Base-by-base conservation (phyloP, 805 yeast species). In the Myxozyma neotropica region DNA sequence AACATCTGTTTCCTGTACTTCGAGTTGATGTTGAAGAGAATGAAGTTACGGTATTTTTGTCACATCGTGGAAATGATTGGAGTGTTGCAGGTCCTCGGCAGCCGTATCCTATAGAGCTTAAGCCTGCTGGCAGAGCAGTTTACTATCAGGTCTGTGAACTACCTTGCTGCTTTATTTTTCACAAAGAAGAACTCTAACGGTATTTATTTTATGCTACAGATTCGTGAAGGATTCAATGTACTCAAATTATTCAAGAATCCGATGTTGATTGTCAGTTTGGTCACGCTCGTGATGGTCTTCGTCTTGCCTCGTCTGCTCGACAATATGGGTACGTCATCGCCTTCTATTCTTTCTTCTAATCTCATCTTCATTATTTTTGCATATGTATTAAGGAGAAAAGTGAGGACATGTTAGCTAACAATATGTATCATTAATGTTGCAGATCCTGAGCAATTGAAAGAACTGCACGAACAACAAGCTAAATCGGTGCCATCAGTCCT, bases 401-500 rank as follows among this genome's bases (percentile, higher is more conserved):
- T n/a, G n/a, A n/a, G n/a, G n/a, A n/a, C n/a, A n/a, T n/a, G n/a
- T n/a, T n/a, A n/a, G n/a, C n/a, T n/a, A n/a, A n/a, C 15, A 31
- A 35, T 29, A 12, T 12, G 12, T 3, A 38, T 5, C 6, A n/a
- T 17, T 40, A 36, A 17, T 15, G 33, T 4, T 13, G 1, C 35
- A 58, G 65, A 75, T 51, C 76, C 74, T 4, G 78, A 70, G 53
- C 61, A 70, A 10, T 55, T 75, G 38, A 68, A 68, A 61, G 75
- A 67, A 68, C 52, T 67, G 64, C 75, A 70, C 66, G 69, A 53
- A 61, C 61, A 55, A 40, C 70, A 53, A 59, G 63, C 55, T 58
- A 61, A n/a, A 58, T 26, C 58, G 62, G 47, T 21, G 36, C 56
- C 53, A 3, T 62, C 63, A 50, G 62, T 67, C 39, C 54, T 33